Conservation (phyloP, 768 basidiomycete species). For the Suillus bovinus region DNA sequence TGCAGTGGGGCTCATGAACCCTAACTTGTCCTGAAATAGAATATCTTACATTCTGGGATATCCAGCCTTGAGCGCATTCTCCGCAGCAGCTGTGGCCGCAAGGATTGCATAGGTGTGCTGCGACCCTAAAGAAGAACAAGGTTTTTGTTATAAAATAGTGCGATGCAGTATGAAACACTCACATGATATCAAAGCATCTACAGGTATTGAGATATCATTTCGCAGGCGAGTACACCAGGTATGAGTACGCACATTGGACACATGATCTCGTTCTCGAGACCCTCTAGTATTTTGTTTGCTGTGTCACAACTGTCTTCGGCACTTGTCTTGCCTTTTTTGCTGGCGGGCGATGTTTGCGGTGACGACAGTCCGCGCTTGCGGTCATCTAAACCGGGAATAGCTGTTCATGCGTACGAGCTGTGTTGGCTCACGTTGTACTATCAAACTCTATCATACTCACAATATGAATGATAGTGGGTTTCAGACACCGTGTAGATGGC, state of each 20-base stretch:
- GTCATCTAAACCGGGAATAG: background rate
- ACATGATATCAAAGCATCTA: constrained; percentile 77
- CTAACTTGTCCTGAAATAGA: constrained; percentile 1
- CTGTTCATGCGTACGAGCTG: background rate
- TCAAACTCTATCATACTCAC: background rate
- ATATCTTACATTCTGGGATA: constrained; percentile 47
- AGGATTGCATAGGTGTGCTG: constrained; percentile 62
- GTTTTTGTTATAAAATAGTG: constrained; percentile 1
- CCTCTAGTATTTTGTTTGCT: constrained; percentile 35
- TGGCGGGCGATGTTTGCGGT: constrained; percentile 13
- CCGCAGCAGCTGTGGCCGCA: constrained; percentile 79
- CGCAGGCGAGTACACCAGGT: background rate
- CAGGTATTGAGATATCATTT: constrained; percentile 6
- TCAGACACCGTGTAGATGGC: background rate
- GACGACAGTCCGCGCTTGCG: constrained; percentile 10
- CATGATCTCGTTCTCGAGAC: constrained; percentile 63
- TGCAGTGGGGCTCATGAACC: constrained; percentile 18
- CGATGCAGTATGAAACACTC: constrained; percentile 26
- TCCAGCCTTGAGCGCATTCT: constrained; percentile 64
- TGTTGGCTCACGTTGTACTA: background rate
- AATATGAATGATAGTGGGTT: background rate
- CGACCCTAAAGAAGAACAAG: constrained; percentile 45
- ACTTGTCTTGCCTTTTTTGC: constrained; percentile 49
- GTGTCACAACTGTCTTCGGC: constrained; percentile 16
- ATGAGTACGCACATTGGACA: constrained; percentile 68